These are phyloP conservation scores for Dryas drummondii DNA, from an alignment of 306 rosid species.

Conservation along the genomic window DNA sequence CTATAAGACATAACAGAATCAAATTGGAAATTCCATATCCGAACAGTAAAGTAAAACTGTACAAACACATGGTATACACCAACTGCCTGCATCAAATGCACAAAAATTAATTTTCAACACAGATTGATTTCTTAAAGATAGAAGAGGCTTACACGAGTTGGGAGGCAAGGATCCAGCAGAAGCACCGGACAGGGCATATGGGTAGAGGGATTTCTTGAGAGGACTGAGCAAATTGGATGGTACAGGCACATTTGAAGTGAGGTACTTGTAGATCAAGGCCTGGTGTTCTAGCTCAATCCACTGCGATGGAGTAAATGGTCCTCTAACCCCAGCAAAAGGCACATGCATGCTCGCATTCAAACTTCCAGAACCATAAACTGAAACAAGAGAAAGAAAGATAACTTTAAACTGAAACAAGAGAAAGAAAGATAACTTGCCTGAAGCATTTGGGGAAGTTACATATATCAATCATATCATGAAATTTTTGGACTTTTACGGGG, in stretches of 20 bases:
- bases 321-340: conserved; percentile 34
- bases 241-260: conserved; percentile 47
- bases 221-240: conserved; percentile 53
- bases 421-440: conserved; percentile 5
- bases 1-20: background rate
- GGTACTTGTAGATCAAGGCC: conserved; percentile 60
- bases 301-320: conserved; percentile 55
- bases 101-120: background rate
- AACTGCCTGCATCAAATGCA: conserved; percentile 4
- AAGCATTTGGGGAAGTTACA: background rate
- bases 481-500: no score
- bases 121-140: background rate
- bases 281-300: conserved; percentile 64
- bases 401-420: conserved; percentile 30
- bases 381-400: conserved; percentile 12
- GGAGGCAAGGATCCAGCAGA: conserved; percentile 12
- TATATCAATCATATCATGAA: no score
- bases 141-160: conserved; percentile 41
- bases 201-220: conserved; percentile 46
- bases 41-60: conserved; percentile 7
- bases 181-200: conserved; percentile 36
- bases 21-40: background rate
- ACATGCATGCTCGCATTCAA: conserved; percentile 44
- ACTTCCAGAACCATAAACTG: conserved; percentile 45
- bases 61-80: background rate